A percentile compares a stretch with the other conserved stretches of the same genome.
Evolutionary conservation across 2,329 filamentous ascomycete species (phyloP).

Genomic region (Mycosphaerelloides madeirae): DNA sequence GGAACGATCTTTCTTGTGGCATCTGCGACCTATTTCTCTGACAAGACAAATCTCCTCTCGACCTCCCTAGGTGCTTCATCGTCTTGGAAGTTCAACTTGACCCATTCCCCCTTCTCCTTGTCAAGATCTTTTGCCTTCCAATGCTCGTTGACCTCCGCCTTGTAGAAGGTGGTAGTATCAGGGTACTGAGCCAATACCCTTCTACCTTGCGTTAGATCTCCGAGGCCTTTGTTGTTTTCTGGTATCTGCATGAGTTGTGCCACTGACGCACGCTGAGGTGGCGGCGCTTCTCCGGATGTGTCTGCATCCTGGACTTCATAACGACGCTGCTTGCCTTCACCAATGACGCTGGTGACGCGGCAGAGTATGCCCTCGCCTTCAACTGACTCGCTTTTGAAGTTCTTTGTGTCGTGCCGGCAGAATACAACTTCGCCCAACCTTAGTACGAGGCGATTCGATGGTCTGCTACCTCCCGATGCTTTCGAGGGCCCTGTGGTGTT

Average conservation of each 20-base stretch:
- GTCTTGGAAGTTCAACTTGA: conserved; percentile 46
- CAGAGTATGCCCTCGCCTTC: conserved; percentile 52
- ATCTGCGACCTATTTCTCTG: conserved; percentile 24
- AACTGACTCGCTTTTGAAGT: conserved; percentile 27
- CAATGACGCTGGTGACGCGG: conserved; percentile 48
- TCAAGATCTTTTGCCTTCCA: conserved; percentile 36
- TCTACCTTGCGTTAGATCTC: conserved; percentile 38
- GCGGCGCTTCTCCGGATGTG: conserved; percentile 26
- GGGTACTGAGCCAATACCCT: conserved; percentile 49
- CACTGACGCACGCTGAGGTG: conserved; percentile 41
- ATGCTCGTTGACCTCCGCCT: conserved; percentile 44
- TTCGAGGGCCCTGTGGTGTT: conserved; percentile 27
- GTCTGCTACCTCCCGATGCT: conserved; percentile 21
- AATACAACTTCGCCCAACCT: conserved; percentile 46
- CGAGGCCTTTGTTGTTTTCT: conserved; percentile 36
- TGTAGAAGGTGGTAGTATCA: conserved; percentile 51
- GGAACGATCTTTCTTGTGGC: background rate
- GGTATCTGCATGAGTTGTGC: conserved; percentile 45
- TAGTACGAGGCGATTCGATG: conserved; percentile 29
- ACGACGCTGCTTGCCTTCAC: conserved; percentile 49
- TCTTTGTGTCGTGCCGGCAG: conserved; percentile 42
- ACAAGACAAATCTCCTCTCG: conserved; percentile 48
- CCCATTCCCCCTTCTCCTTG: conserved; percentile 32
- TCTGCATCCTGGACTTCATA: conserved; percentile 52
- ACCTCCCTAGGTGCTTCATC: conserved; percentile 48